Evolutionary conservation across 805 yeast species (phyloP).

Genomic region (Candida rishiriensis): DNA sequence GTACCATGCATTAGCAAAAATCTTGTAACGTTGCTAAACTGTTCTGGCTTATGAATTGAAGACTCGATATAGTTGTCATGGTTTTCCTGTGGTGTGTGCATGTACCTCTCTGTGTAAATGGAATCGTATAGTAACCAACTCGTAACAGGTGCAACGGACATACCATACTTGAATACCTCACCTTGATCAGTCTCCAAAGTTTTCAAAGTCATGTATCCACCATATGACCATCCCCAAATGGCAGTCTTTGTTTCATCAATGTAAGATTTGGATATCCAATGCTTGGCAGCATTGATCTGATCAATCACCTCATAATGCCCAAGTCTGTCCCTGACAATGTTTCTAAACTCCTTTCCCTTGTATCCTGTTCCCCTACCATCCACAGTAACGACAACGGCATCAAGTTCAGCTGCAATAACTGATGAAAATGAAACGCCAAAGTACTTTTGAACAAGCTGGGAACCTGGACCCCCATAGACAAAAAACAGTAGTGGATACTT

Average conservation of each 20-base stretch:
- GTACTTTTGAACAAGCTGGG: conserved; percentile 69
- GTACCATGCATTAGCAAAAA: conserved; percentile 78
- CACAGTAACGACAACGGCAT: conserved; percentile 86
- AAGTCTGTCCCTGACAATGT: conserved; percentile 72
- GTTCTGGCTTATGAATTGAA: conserved; percentile 35
- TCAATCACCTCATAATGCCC: conserved; percentile 83
- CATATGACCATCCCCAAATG: conserved; percentile 88
- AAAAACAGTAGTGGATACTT: conserved; percentile 84
- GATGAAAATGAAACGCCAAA: conserved; percentile 65
- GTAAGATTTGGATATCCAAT: conserved; percentile 58
- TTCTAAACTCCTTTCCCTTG: conserved; percentile 74
- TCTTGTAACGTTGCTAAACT: conserved; percentile 45
- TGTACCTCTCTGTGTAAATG: conserved; percentile 73
- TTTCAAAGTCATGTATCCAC: conserved; percentile 73
- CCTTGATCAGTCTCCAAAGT: conserved; percentile 66
- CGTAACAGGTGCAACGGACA: conserved; percentile 85
- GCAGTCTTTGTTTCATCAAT: conserved; percentile 65
- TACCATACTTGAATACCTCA: conserved; percentile 63
- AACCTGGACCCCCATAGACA: conserved; percentile 95
- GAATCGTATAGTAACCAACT: conserved; percentile 74
- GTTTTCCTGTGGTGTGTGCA: conserved; percentile 53
- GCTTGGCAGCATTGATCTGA: conserved; percentile 79
- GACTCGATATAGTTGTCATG: conserved; percentile 43
- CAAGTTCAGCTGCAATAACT: conserved; percentile 68
- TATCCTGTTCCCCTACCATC: conserved; percentile 97